Evolutionary conservation across 106 monocot species (phyloP), one percentile per base, ranked within the genome.

Genomic region (Vanilla planifolia): DNA sequence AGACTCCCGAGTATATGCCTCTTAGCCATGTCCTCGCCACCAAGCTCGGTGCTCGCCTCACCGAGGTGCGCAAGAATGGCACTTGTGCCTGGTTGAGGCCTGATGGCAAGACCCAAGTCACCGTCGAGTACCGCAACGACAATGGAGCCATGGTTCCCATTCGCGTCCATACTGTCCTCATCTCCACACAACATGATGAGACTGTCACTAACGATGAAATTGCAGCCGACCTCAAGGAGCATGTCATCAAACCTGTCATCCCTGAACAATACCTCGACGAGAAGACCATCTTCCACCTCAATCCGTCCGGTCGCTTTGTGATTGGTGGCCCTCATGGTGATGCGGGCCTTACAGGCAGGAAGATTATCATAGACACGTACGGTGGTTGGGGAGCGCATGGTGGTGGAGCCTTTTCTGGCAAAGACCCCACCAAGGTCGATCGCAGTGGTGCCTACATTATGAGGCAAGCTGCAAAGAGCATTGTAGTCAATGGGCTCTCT

Each of bases 261-360:
- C 67, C 67, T 0, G 70, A 61, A 13, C 50, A 53, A 30, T 70
- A 62, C 61, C 61, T 70, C 15, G 70, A 70, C 6, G 70, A 70
- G 70, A 70, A 70, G 52, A 70, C 70, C 40, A 70, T 70, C 70
- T 70, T 70, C 52, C 70, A 70, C 61, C 37, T 70, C 40, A 70
- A 70, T 52, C 70, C 70, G 43, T 70, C 70, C 0, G 70, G 70
- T 29, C 70, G 70, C 62, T 70, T 70, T 33, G 70, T 70, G 51
- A 70, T 70, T 6, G 70, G 70, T 15, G 70, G 70, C 13, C 70
- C 70, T 48, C 70, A 70, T 10, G 70, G 70, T 1, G 70, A 70
- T 33, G 70, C 70, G 1, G 67, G 67, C 0, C 67, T 67, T 23
- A 67, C 67, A 13, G 70, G 70, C 14, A 50, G 70, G 39, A 70